These are phyloP conservation scores for Ophiostoma tasmaniense DNA, from an alignment of 2,329 filamentous ascomycete species.

Conservation along the genomic window DNA sequence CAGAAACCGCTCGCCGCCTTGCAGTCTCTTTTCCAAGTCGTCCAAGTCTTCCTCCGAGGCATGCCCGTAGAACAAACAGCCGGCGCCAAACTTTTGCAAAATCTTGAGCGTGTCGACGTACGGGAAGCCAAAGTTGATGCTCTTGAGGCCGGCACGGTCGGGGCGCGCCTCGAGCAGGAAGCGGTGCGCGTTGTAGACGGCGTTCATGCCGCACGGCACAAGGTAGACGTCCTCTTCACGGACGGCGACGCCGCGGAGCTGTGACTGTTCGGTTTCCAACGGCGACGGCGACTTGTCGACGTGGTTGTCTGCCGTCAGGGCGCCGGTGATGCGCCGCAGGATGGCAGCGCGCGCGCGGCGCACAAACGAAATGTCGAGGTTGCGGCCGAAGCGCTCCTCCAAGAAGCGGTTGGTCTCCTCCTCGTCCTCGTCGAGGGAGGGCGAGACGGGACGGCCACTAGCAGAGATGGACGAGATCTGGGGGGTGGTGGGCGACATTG, in stretches of 20 bases:
- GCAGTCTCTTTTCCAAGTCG: slow-evolving; percentile 65
- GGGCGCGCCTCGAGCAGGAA: slow-evolving; percentile 54
- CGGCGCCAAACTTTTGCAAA: slow-evolving; percentile 85
- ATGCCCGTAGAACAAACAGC: slow-evolving; percentile 79
- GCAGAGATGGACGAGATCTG: background rate
- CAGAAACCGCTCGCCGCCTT: slow-evolving; percentile 65
- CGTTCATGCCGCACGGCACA: slow-evolving; percentile 85
- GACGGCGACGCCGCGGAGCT: slow-evolving; percentile 54
- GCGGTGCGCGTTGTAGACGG: slow-evolving; percentile 83
- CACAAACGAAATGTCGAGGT: slow-evolving; percentile 71
- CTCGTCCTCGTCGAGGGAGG: slow-evolving; percentile 24
- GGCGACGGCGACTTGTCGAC: slow-evolving; percentile 29
- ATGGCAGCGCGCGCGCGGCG: slow-evolving; percentile 80
- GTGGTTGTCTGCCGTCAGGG: slow-evolving; percentile 64
- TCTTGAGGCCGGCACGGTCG: slow-evolving; percentile 50
- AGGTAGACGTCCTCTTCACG: slow-evolving; percentile 83
- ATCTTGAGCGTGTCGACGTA: slow-evolving; percentile 97
- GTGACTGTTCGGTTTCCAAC: slow-evolving; percentile 31
- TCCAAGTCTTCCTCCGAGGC: slow-evolving; percentile 71
- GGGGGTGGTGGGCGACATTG: slow-evolving; percentile 31
- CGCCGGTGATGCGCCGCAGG: slow-evolving; percentile 77
- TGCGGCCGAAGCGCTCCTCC: slow-evolving; percentile 89
- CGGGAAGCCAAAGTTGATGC: slow-evolving; percentile 91
- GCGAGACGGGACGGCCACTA: background rate
- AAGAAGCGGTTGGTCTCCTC: slow-evolving; percentile 72